phyloP scores from a whole-genome alignment of 2,329 filamentous ascomycete species.

The Xylariaceae sp. region DNA sequence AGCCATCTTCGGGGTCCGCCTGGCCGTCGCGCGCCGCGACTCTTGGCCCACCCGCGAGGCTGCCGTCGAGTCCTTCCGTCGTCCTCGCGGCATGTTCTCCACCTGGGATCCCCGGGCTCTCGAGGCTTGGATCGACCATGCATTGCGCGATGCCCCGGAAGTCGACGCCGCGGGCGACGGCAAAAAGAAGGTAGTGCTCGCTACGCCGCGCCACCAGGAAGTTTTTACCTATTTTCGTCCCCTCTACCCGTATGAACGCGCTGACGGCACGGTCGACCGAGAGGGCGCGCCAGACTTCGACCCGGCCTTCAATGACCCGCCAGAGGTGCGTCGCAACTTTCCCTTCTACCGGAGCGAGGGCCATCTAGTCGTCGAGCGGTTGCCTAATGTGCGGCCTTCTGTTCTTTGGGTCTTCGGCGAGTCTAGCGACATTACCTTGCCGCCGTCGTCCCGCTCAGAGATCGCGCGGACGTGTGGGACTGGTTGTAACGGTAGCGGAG shows the following conservation, averaged over 20 bases:
- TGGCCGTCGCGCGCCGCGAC: slow-evolving; percentile 75
- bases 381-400: slow-evolving; percentile 10
- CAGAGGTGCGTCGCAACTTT: neutral
- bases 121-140: slow-evolving; percentile 71
- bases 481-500: slow-evolving; percentile 11
- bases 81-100: slow-evolving; percentile 73
- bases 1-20: slow-evolving; percentile 47
- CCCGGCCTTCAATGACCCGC: slow-evolving; percentile 3
- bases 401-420: slow-evolving; percentile 12
- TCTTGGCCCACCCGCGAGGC: slow-evolving; percentile 76
- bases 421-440: slow-evolving; percentile 5
- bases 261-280: slow-evolving; percentile 10
- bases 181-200: slow-evolving; percentile 67
- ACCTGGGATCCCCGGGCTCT: slow-evolving; percentile 80
- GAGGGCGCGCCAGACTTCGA: slow-evolving; percentile 16
- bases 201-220: slow-evolving; percentile 84
- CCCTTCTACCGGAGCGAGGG: slow-evolving; percentile 15
- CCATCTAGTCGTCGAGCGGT: slow-evolving; percentile 1
- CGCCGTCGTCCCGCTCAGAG: neutral
- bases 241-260: slow-evolving; percentile 43
- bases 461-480: slow-evolving; percentile 6
- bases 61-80: slow-evolving; percentile 68
- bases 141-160: slow-evolving; percentile 70
- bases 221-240: slow-evolving; percentile 75
- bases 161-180: slow-evolving; percentile 38